Conservation (phyloP, 768 basidiomycete genomes). For the Crepidotus variabilis region DNA sequence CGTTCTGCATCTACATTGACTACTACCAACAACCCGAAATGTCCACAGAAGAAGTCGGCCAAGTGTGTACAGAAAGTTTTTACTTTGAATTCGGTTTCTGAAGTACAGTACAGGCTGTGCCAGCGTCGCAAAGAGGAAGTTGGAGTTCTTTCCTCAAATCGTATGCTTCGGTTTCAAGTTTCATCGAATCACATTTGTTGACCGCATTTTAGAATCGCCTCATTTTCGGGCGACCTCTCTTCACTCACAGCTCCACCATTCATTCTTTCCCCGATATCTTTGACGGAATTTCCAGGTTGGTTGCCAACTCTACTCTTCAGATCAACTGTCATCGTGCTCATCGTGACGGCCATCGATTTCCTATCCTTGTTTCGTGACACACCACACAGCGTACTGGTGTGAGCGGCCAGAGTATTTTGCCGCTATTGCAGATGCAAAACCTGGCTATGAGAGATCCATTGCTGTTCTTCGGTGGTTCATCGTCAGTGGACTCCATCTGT, state of each 20-base stretch:
- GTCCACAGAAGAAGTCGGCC: conserved; percentile 19
- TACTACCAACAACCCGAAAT: conserved; percentile 9
- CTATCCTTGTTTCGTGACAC: background rate
- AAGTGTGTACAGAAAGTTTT: conserved; percentile 1
- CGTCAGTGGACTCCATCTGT: conserved; percentile 36
- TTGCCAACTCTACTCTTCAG: conserved; percentile 7
- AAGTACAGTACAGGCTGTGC: conserved; percentile 53
- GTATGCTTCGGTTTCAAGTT: conserved; percentile 38
- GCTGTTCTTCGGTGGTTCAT: conserved; percentile 96
- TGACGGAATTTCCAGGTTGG: conserved; percentile 89
- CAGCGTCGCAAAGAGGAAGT: conserved; percentile 76
- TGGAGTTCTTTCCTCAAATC: conserved; percentile 93
- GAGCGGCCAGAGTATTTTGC: conserved; percentile 91
- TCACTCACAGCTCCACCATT: conserved; percentile 85
- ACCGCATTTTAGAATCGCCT: conserved; percentile 58
- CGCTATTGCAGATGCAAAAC: conserved; percentile 73
- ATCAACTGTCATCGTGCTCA: conserved; percentile 2
- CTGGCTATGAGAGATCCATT: conserved; percentile 68
- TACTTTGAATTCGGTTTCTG: background rate
- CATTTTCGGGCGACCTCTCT: conserved; percentile 85
- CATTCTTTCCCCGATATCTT: conserved; percentile 86
- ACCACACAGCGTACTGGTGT: conserved; percentile 86
- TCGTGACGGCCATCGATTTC: conserved; percentile 4
- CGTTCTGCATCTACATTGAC: conserved; percentile 1
- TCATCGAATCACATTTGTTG: conserved; percentile 4